A percentile compares a stretch with the other conserved stretches of the same genome.
These are phyloP conservation scores for Hippophae rhamnoides DNA, from an alignment of 306 rosid species.

Conservation along the genomic window DNA sequence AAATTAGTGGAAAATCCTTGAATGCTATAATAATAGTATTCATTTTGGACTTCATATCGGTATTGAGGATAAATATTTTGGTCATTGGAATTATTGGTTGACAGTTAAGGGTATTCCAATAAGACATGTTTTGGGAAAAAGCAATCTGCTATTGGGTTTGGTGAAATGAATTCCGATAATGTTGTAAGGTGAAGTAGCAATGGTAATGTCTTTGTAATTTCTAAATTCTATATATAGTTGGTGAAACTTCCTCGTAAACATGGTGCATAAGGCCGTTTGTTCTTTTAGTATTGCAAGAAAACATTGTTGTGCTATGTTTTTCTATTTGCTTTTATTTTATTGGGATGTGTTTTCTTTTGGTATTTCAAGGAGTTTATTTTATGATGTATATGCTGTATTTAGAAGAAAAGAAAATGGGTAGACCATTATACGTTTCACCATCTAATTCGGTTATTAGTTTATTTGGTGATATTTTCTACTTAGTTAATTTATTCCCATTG, in stretches of 20 bases:
- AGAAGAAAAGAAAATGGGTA: neutral
- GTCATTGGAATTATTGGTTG: neutral
- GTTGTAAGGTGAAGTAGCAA: conserved; percentile 90
- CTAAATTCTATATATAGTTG: neutral
- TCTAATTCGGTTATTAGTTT: neutral
- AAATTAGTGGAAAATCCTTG: too few species aligned
- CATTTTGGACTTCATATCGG: too few species aligned
- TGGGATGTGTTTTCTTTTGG: neutral
- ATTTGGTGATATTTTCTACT: neutral
- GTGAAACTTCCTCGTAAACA: too few species aligned
- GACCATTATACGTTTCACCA: neutral
- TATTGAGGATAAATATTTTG: neutral
- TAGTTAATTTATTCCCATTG: neutral
- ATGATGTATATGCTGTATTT: neutral
- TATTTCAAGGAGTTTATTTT: neutral
- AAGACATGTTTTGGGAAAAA: conserved; percentile 76
- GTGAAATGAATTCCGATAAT: conserved; percentile 87
- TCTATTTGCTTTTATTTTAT: too few species aligned
- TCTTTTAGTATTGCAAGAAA: too few species aligned
- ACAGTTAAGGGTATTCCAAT: conserved; percentile 69
- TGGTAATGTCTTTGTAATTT: conserved; percentile 41
- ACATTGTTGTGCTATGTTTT: too few species aligned
- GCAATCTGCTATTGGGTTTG: conserved; percentile 84
- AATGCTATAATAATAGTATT: too few species aligned
- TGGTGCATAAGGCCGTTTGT: too few species aligned